Percentiles rank a stretch among this genome's conserved stretches.
Conservation (phyloP, 1,284 basidiomycete genomes). For the Ganoderma sp. region DNA sequence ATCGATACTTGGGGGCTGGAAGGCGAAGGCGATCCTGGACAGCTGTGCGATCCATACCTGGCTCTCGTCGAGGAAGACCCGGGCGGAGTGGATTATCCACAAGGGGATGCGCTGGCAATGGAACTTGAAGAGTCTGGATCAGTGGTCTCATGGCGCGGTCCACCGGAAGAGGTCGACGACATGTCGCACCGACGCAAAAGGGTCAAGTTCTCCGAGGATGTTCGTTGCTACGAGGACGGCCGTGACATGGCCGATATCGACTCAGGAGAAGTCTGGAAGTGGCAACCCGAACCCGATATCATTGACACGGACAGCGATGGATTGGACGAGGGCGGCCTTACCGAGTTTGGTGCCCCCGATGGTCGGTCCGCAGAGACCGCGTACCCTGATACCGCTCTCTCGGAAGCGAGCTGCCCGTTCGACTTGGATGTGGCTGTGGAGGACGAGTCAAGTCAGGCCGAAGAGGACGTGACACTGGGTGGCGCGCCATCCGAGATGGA, state of each 20-base stretch:
- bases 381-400: conserved; percentile 4
- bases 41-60: neutral
- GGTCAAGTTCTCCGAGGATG: conserved; percentile 5
- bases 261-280: neutral
- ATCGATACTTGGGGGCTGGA: neutral
- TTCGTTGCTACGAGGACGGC: conserved; percentile 2
- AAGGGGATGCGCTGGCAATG: neutral
- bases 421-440: conserved; percentile 1
- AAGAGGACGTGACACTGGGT: conserved; percentile 9
- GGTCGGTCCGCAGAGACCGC: neutral
- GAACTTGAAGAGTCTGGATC: neutral
- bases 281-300: neutral
- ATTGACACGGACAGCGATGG: conserved; percentile 2
- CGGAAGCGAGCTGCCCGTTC: neutral
- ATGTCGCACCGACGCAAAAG: neutral
- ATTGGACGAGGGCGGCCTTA: conserved; percentile 1
- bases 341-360: conserved; percentile 5
- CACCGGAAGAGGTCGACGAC: neutral
- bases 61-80: neutral
- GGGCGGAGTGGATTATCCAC: neutral
- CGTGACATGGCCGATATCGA: neutral
- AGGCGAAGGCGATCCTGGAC: neutral
- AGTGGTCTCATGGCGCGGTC: neutral
- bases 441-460: conserved; percentile 7
- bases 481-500: conserved; percentile 9